phyloP scores from a whole-genome alignment of 1,139 yeast species.

The Yamadazyma siamensis region DNA sequence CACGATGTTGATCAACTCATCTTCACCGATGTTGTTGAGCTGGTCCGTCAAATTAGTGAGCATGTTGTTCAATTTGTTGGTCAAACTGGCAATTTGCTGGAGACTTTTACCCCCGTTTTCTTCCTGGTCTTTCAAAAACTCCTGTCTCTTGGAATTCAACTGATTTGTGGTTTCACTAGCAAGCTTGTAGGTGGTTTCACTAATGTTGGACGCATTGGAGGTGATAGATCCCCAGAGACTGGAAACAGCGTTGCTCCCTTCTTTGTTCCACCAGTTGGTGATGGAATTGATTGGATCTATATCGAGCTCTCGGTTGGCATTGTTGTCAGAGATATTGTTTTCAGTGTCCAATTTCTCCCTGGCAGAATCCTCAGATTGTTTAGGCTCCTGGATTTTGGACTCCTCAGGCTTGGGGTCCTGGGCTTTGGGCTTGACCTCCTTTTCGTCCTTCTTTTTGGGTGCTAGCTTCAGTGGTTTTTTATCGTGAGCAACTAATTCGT shows the following conservation, averaged over 20 bases:
- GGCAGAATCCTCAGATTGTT: not conserved
- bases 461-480: constrained; percentile 10
- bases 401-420: constrained; percentile 2
- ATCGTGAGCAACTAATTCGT: constrained; percentile 64
- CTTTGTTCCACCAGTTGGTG: constrained; percentile 80
- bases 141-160: constrained; percentile 40
- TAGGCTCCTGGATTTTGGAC: constrained; percentile 1
- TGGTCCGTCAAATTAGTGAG: constrained; percentile 39
- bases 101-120: constrained; percentile 21
- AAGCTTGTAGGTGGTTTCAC: constrained; percentile 42
- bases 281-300: constrained; percentile 68
- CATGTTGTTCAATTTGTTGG: constrained; percentile 33
- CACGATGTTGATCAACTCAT: constrained; percentile 40
- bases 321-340: not conserved
- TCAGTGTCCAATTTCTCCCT: not conserved
- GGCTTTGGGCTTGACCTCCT: constrained; percentile 1
- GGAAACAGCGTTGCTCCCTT: constrained; percentile 74
- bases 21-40: constrained; percentile 61
- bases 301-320: constrained; percentile 15
- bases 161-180: constrained; percentile 45
- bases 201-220: constrained; percentile 38
- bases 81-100: constrained; percentile 20
- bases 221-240: constrained; percentile 62
- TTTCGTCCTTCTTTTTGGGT: constrained; percentile 8
- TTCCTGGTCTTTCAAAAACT: constrained; percentile 30